Evolutionary conservation across 1,284 basidiomycete genomes (phyloP).

Genomic region (Cryptococcus sp.): DNA sequence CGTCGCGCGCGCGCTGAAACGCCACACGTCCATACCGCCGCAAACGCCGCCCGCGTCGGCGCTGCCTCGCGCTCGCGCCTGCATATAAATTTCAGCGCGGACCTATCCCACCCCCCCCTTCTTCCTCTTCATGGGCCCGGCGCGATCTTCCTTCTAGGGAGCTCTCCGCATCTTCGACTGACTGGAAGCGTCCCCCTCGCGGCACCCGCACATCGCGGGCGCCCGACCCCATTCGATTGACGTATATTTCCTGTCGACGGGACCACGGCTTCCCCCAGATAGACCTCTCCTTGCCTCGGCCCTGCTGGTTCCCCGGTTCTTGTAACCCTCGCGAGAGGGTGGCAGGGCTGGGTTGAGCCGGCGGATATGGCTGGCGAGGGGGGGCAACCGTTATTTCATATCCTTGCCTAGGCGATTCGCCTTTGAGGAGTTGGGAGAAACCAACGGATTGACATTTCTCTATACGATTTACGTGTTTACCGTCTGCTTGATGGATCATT

Average conservation of each 20-base stretch:
- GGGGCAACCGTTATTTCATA: constrained; percentile 44
- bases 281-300: constrained; percentile 10
- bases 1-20: too few relatives aligned
- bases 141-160: constrained; percentile 17
- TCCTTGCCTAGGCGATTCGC: constrained; percentile 44
- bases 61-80: not conserved
- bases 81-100: constrained; percentile 11
- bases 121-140: constrained; percentile 33
- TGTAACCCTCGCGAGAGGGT: constrained; percentile 8
- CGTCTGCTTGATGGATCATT: not conserved
- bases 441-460: constrained; percentile 45
- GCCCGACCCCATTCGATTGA: constrained; percentile 20
- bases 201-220: not conserved
- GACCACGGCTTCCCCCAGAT: constrained; percentile 39
- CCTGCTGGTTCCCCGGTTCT: constrained; percentile 10
- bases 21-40: not conserved
- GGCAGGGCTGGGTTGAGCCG: constrained; percentile 17
- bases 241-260: constrained; percentile 48
- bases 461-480: too few relatives aligned
- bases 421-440: constrained; percentile 45
- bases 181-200: constrained; percentile 36
- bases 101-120: constrained; percentile 6
- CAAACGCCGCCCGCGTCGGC: not conserved
- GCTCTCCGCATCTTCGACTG: constrained; percentile 35
- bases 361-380: not conserved